phyloP scores from a whole-genome alignment of 805 yeast species.

The Saccharomycopsis guyanensis region DNA sequence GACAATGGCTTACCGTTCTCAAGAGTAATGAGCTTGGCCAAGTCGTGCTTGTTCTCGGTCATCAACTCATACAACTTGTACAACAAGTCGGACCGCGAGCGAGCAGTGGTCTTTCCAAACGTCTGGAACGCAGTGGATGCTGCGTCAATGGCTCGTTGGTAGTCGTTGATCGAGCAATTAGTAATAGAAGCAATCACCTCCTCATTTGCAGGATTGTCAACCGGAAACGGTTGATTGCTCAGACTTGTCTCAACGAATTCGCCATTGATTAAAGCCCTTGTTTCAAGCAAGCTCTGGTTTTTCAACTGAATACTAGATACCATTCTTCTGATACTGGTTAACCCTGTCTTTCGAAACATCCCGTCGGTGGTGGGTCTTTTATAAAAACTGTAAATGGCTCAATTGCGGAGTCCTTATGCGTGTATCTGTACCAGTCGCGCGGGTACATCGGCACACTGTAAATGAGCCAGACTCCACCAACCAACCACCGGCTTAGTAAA shows the following conservation, averaged over 20 bases:
- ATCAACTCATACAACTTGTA: constrained; percentile 45
- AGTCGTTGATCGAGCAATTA: constrained; percentile 42
- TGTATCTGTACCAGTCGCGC: too few relatives aligned
- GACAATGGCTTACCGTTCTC: constrained; percentile 72
- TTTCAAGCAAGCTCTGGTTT: constrained; percentile 45
- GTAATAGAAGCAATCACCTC: constrained; percentile 45
- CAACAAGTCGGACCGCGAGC: constrained; percentile 48
- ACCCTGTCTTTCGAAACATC: not conserved
- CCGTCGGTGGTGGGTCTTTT: too few relatives aligned
- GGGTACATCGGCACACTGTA: too few relatives aligned
- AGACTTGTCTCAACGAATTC: constrained; percentile 47
- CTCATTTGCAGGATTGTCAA: constrained; percentile 65
- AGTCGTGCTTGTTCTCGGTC: constrained; percentile 51
- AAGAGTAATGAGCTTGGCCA: constrained; percentile 53
- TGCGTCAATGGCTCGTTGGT: constrained; percentile 43
- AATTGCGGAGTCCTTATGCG: too few relatives aligned
- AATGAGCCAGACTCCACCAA: too few relatives aligned
- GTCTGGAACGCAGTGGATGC: constrained; percentile 46
- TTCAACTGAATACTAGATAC: constrained; percentile 25
- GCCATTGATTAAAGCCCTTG: constrained; percentile 66
- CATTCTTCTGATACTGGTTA: not conserved
- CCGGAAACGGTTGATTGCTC: constrained; percentile 37
- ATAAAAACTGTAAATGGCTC: not conserved
- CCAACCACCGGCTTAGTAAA: too few relatives aligned
- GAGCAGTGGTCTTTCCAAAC: constrained; percentile 47